Evolutionary conservation across 345 rosid species (phyloP).

Genomic region (sweet orange (Citrus sinensis)): DVS_A1.0 CM039165.1:4474501-4475000

Average conservation of each 20-base stretch:
- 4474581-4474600: constrained; percentile 5
- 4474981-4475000: background rate
- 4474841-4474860: background rate
- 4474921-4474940: background rate
- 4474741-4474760: background rate
- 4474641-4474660: background rate
- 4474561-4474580: background rate
- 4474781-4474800: background rate
- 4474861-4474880: constrained; percentile 9
- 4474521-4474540: constrained; percentile 2
- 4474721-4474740: background rate
- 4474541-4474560: background rate
- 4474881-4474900: background rate
- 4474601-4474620: background rate
- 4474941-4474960: constrained; percentile 9
- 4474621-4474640: constrained; percentile 1
- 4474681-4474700: background rate
- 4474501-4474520: too few species aligned
- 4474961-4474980: constrained; percentile 14
- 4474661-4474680: constrained; percentile 5
- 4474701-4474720: background rate
- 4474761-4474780: constrained; percentile 10
- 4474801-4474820: background rate
- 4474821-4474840: background rate
- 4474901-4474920: constrained; percentile 3